phyloP scores from a whole-genome alignment of 106 monocot species.

The Dactylorhiza incarnata region DNA sequence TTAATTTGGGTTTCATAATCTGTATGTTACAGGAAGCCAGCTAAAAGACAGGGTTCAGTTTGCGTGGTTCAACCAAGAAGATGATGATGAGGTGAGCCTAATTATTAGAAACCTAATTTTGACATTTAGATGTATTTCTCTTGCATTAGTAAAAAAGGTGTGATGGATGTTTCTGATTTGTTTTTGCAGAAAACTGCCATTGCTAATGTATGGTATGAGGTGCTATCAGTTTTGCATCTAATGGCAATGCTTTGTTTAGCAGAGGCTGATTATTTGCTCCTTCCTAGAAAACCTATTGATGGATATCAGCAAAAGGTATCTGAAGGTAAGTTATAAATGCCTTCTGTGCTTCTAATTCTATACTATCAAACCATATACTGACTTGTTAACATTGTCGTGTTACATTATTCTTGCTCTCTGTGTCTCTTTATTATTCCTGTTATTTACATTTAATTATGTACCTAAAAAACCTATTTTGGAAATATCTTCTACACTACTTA shows the following conservation, averaged over 20 bases:
- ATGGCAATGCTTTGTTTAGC: slow-evolving; percentile 75
- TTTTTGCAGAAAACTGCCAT: slow-evolving; percentile 41
- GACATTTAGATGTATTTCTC: neutral
- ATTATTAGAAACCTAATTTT: neutral
- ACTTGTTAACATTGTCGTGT: neutral
- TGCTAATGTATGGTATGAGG: slow-evolving; percentile 81
- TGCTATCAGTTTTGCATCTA: slow-evolving; percentile 73
- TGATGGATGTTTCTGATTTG: neutral
- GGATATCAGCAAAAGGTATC: slow-evolving; percentile 45
- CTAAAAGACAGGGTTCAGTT: slow-evolving; percentile 45
- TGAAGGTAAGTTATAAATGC: slow-evolving; percentile 41
- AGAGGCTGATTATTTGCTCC: slow-evolving; percentile 64
- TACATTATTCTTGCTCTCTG: neutral
- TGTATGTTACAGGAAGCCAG: slow-evolving; percentile 28
- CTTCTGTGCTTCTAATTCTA: neutral
- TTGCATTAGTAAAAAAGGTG: neutral
- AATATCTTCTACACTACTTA: neutral
- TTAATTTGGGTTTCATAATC: neutral
- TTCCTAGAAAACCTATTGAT: slow-evolving; percentile 44
- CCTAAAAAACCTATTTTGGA: neutral
- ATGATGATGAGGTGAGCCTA: slow-evolving; percentile 42
- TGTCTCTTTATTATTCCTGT: neutral
- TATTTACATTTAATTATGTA: neutral
- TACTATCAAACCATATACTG: neutral
- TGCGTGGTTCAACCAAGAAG: slow-evolving; percentile 68